Evolutionary conservation across 768 basidiomycete genomes (phyloP), one percentile per base, ranked within the genome.

Genomic region (Tulasnella calospora): DNA sequence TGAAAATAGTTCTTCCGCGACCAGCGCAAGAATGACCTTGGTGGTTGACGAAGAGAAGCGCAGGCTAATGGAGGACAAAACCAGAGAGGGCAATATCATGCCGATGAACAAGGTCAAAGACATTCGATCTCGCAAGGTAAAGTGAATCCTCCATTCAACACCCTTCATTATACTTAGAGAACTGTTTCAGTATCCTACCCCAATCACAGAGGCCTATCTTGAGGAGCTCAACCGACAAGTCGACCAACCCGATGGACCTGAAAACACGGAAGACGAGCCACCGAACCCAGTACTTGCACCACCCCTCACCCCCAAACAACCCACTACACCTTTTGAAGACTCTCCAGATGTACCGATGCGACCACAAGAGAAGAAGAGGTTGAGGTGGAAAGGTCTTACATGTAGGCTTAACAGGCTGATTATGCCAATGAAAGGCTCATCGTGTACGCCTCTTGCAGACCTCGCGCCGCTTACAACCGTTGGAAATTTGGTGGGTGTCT

Each of bases 381-480:
- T 99, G 67, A 85, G 94, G 81, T 99, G 96, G 94, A 84, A 87
- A 10, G 94, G 92, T 2, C 94, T 94, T 84, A 92, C 93, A 0
- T 99, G 94, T 94, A 82, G 69, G 91, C 84, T 70, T 30, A n/a
- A 17, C 41, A 6, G 21, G n/a, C 44, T 21, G 27, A 27, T 30
- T 15, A 33, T 8, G 4, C 79, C 17, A 17, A 10, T 9, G 30
- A 35, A 67, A 23, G 78, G 23, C 51, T 36, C n/a, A 46, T 12
- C 40, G n/a, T 79, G 27, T 3, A 38, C 10, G 0, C n/a, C 9
- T 78, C 55, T 30, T 17, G 41, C 74, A 89, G 88, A 92, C 83
- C 86, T 92, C 8, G 91, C 91, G 3, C 97, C 97, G 2, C 85
- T 99, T 27, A 98, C 97, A 0, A 99, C 97, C 0, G 95, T 96